These are phyloP conservation scores for Cicer judaicum DNA, from an alignment of 306 rosid species.

Conservation along the genomic window DNA sequence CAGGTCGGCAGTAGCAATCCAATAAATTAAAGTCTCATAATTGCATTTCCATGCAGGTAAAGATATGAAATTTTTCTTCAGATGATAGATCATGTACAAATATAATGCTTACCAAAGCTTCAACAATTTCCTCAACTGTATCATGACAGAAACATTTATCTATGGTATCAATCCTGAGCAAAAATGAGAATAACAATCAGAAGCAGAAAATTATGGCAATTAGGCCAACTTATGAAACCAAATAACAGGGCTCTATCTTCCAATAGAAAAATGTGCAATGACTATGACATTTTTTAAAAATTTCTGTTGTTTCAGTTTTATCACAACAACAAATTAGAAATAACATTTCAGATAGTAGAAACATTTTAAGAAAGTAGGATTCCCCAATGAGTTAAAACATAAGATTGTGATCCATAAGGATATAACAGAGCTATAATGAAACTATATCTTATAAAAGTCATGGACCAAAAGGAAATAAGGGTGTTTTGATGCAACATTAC, in stretches of 20 bases:
- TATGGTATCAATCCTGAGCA: constrained; percentile 69
- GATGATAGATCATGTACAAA: constrained; percentile 33
- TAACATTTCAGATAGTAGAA: constrained; percentile 23
- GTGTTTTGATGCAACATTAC: constrained; percentile 57
- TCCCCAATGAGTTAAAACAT: background rate
- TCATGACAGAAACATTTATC: constrained; percentile 85
- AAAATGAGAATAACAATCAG: constrained; percentile 33
- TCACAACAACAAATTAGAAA: constrained; percentile 13
- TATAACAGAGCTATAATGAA: constrained; percentile 8
- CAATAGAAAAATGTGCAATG: constrained; percentile 20
- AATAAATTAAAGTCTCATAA: constrained; percentile 22
- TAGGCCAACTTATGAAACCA: constrained; percentile 30
- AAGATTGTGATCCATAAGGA: constrained; percentile 11
- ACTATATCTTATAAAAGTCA: constrained; percentile 15
- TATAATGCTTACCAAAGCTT: constrained; percentile 78
- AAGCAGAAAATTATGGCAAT: constrained; percentile 33
- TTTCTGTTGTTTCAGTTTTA: constrained; percentile 2
- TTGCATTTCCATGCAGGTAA: background rate
- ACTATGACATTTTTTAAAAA: background rate
- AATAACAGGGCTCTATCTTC: constrained; percentile 3
- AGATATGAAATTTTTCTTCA: background rate
- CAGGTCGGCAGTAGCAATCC: constrained; percentile 10
- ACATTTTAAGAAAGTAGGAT: constrained; percentile 5
- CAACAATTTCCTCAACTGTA: constrained; percentile 86
- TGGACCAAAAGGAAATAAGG: constrained; percentile 37